phyloP scores from a whole-genome alignment of 2,329 filamentous ascomycete species.

The Sphaerostilbella broomeana region DNA sequence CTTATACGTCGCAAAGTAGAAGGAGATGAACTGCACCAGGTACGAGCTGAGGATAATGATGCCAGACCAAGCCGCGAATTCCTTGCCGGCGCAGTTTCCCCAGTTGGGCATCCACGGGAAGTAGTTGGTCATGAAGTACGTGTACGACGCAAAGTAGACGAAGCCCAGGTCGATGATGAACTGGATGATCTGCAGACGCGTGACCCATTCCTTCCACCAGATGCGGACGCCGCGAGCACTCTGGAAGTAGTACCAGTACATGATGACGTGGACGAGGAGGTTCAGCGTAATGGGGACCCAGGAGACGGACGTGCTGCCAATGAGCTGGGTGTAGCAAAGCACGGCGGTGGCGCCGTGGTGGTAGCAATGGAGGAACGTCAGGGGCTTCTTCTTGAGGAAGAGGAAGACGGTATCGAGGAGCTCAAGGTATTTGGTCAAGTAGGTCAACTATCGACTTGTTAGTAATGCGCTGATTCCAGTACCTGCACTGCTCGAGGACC shows the following conservation, averaged over 20 bases:
- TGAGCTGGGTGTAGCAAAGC: slow-evolving; percentile 83
- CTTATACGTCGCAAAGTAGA: slow-evolving; percentile 55
- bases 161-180: slow-evolving; percentile 82
- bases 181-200: slow-evolving; percentile 80
- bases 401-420: slow-evolving; percentile 82
- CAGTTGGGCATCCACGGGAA: slow-evolving; percentile 62
- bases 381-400: slow-evolving; percentile 89
- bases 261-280: slow-evolving; percentile 78
- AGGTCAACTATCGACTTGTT: slow-evolving; percentile 61
- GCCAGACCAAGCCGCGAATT: slow-evolving; percentile 69
- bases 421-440: slow-evolving; percentile 86
- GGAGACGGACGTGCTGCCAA: slow-evolving; percentile 75
- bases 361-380: slow-evolving; percentile 91
- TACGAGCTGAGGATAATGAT: slow-evolving; percentile 70
- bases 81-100: slow-evolving; percentile 67
- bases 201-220: slow-evolving; percentile 96
- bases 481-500: neutral
- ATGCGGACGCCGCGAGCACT: slow-evolving; percentile 79
- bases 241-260: slow-evolving; percentile 99
- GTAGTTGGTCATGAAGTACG: slow-evolving; percentile 67
- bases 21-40: slow-evolving; percentile 69
- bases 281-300: slow-evolving; percentile 83
- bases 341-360: slow-evolving; percentile 85
- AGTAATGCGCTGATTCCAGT: too few species aligned
- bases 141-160: slow-evolving; percentile 72